These are phyloP conservation scores for Tylopilus rubrobrunneus DNA, from an alignment of 768 basidiomycete genomes.

Conservation along the genomic window DNA sequence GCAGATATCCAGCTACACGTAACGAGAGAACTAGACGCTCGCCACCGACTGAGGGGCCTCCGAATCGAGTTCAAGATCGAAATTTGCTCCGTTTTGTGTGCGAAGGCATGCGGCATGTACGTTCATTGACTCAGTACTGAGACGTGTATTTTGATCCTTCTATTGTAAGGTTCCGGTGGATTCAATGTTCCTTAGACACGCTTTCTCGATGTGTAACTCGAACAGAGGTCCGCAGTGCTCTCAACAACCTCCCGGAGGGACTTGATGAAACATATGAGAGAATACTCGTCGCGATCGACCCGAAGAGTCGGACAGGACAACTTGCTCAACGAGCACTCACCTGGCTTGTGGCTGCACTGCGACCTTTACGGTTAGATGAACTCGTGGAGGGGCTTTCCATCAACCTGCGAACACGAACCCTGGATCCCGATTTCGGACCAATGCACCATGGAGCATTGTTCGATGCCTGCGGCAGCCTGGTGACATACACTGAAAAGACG, in stretches of 20 bases:
- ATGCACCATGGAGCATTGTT: constrained; percentile 4
- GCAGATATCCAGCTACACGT: no score
- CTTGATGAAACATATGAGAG: constrained; percentile 4
- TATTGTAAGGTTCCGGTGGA: no score
- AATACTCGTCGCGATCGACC: background rate
- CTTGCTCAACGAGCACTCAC: background rate
- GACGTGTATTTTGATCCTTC: no score
- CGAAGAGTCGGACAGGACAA: background rate
- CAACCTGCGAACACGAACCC: background rate
- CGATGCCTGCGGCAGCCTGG: constrained; percentile 6
- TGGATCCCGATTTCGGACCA: background rate
- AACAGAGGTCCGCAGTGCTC: background rate
- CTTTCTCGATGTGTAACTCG: background rate
- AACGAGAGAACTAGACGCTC: no score
- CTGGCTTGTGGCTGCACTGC: constrained; percentile 3
- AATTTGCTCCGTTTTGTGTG: no score
- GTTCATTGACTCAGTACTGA: no score
- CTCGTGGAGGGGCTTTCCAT: constrained; percentile 1
- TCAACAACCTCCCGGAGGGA: background rate
- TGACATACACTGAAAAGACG: constrained; percentile 1
- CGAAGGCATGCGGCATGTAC: no score
- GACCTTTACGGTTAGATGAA: background rate
- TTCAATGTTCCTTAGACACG: no score
- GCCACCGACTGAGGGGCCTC: no score
- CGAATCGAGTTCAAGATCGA: no score